Percentiles rank a stretch among this genome's conserved stretches.
Conservation (phyloP, 176 grass and related monocot genomes). For the Olyra latifolia region DNA sequence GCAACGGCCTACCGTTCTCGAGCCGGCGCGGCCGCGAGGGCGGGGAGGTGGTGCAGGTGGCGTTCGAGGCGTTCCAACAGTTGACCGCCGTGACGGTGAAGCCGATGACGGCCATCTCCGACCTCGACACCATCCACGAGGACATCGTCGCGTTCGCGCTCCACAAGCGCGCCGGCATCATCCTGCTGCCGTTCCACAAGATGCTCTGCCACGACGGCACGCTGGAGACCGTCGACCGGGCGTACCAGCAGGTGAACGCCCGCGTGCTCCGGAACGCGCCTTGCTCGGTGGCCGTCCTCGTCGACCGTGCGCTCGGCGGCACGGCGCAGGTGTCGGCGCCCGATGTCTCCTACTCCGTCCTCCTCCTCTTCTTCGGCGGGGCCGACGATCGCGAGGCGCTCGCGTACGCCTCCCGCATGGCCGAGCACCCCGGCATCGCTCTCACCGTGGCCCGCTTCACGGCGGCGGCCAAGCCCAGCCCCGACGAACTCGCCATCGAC, state of each 20-base stretch:
- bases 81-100: conserved; percentile 47
- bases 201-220: conserved; percentile 41
- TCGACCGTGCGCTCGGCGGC: conserved; percentile 60
- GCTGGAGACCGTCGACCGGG: conserved; percentile 33
- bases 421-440: conserved; percentile 54
- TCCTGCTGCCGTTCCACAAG: conserved; percentile 68
- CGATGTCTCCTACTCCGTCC: conserved; percentile 43
- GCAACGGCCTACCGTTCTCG: conserved; percentile 60
- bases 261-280: conserved; percentile 40
- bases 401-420: conserved; percentile 50
- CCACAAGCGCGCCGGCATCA: conserved; percentile 43
- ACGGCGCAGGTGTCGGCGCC: conserved; percentile 37
- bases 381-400: conserved; percentile 77
- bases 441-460: conserved; percentile 49
- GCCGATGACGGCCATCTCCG: conserved; percentile 66
- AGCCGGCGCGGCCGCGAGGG: not conserved
- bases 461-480: not conserved
- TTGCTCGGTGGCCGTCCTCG: conserved; percentile 53
- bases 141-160: conserved; percentile 47
- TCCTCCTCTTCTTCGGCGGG: conserved; percentile 75
- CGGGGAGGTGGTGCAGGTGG: conserved; percentile 42
- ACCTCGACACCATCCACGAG: conserved; percentile 57
- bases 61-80: conserved; percentile 58
- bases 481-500: conserved; percentile 12
- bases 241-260: conserved; percentile 46